Evolutionary conservation across 75 land plant genomes (phyloP).

Genomic region (Cunninghamia lanceolata): DNA sequence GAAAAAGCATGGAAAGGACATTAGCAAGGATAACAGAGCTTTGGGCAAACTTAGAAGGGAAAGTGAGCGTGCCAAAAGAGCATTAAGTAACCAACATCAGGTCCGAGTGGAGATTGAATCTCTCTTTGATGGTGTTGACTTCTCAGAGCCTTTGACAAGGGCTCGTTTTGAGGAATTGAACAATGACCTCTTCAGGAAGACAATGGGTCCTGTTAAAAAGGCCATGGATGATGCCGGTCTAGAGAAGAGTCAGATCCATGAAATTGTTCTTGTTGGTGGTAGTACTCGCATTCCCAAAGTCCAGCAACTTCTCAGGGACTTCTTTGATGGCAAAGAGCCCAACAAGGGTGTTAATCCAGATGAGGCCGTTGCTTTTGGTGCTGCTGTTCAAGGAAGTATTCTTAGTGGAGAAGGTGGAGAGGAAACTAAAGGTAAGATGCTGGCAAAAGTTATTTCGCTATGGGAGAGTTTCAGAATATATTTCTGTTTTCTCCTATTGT

Average conservation of each 20-base stretch:
- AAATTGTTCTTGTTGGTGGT: slow-evolving; percentile 94
- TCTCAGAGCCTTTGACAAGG: slow-evolving; percentile 89
- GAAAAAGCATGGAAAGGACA: slow-evolving; percentile 94
- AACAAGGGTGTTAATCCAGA: slow-evolving; percentile 99
- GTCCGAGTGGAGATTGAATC: slow-evolving; percentile 91
- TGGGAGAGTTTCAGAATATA: not conserved
- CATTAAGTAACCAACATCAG: slow-evolving; percentile 93
- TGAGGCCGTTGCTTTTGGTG: slow-evolving; percentile 96
- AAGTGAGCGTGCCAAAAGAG: slow-evolving; percentile 88
- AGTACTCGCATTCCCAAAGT: slow-evolving; percentile 96
- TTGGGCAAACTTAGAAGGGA: slow-evolving; percentile 87
- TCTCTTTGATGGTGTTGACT: slow-evolving; percentile 80
- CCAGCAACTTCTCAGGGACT: slow-evolving; percentile 92
- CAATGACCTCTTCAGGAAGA: slow-evolving; percentile 87
- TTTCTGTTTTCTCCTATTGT: not conserved
- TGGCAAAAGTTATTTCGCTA: not conserved
- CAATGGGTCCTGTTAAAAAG: slow-evolving; percentile 99
- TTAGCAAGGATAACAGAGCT: slow-evolving; percentile 91
- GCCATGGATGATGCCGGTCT: slow-evolving; percentile 95
- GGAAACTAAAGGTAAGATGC: slow-evolving; percentile 69
- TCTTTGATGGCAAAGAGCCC: slow-evolving; percentile 95
- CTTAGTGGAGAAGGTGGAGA: slow-evolving; percentile 95
- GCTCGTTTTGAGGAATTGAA: slow-evolving; percentile 94
- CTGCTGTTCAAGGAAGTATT: slow-evolving; percentile 92
- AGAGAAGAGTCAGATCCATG: slow-evolving; percentile 78